These are phyloP conservation scores for Helminthosporium solani DNA, from an alignment of 2,329 filamentous ascomycete species.

Conservation along the genomic window DNA sequence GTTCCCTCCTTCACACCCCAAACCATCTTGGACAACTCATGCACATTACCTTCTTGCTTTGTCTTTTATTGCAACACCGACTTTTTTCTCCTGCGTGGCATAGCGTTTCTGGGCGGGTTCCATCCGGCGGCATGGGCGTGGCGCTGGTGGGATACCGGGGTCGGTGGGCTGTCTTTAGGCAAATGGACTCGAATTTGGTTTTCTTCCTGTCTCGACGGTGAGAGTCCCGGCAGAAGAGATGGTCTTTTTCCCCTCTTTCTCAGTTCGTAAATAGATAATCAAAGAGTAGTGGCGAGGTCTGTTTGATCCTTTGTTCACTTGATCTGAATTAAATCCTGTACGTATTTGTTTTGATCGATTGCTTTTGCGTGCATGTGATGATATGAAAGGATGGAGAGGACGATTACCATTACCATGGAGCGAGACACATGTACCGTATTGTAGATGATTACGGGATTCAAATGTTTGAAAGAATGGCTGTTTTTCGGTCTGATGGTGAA, in stretches of 20 bases:
- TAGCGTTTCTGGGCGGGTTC: slow-evolving; percentile 12
- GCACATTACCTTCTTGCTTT: slow-evolving; percentile 2
- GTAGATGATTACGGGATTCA: too few relatives aligned
- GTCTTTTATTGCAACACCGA: slow-evolving; percentile 2
- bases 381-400: too few relatives aligned
- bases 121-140: background rate
- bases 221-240: background rate
- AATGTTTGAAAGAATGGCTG: too few relatives aligned
- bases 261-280: background rate
- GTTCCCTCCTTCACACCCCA: background rate
- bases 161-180: background rate
- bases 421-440: too few relatives aligned
- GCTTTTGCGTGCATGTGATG: too few relatives aligned
- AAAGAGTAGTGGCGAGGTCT: background rate
- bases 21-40: background rate
- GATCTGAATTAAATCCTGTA: background rate
- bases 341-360: too few relatives aligned
- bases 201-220: background rate
- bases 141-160: background rate
- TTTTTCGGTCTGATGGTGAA: too few relatives aligned
- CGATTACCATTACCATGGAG: too few relatives aligned
- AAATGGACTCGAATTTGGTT: background rate
- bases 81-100: slow-evolving; percentile 9
- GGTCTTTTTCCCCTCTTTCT: background rate
- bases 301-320: background rate